Evolutionary conservation across 2,329 filamentous ascomycete genomes (phyloP), one percentile per base, ranked within the genome.

Genomic region (Diaporthe eres): DNA sequence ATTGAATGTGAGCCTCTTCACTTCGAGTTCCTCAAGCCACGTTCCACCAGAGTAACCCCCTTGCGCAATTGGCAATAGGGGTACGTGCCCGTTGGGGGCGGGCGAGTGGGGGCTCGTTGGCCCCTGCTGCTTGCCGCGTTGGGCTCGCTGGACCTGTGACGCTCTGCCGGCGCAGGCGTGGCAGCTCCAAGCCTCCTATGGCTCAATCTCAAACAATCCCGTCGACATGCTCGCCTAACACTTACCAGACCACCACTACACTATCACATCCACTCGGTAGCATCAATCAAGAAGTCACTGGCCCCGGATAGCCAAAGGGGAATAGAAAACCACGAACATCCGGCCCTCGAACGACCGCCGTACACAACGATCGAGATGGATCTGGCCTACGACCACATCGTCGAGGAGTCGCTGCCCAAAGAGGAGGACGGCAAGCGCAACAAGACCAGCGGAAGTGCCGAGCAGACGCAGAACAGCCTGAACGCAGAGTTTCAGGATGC

Each of bases 311-410:
- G 47, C 37, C 55, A 65, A 57, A 34, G 58, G 39, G 39, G 51
- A 65, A 42, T 17, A 49, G 25, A 44, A 65, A 12, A 53, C 7
- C 19, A 19, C 8, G 15, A 61, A 65, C 34, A n/a, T 8, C 57
- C 37, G 25, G 22, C 37, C 49, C 61, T 44, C 34, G 51, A 15
- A 65, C 57, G 71, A 39, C 37, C 15, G 60, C 49, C n/a, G 28
- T 12, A 55, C 22, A 34, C 25, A n/a, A 34, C 65, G 47, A 57
- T 49, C 71, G 81, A 78, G 78, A 98, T 99, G 97, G 97, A 99
- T 90, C 89, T 97, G 82, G 96, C 96, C 60, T 99, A 98, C 90
- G 97, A 99, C 82, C 95, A 98, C 85, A 98, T 98, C 81, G 93
- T 95, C 83, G 95, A 98, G 87, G 93, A 97, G 83, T 90, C 92